Conservation (phyloP, 208 protist species). For the Leishmania tropica region DNA sequence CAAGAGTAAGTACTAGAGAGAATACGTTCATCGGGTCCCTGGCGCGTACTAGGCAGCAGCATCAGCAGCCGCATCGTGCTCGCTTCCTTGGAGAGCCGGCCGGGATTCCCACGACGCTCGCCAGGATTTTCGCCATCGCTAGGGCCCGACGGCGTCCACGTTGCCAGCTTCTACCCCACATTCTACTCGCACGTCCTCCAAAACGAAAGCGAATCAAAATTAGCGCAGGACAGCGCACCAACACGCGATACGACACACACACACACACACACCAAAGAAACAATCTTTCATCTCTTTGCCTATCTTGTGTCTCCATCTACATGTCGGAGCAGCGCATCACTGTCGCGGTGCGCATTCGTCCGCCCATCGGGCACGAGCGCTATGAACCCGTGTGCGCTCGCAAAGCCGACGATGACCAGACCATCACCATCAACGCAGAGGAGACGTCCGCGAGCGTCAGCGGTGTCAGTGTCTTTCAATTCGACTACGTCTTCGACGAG, state of each 20-base stretch:
- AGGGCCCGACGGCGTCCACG: background rate
- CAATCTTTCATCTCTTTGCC: background rate
- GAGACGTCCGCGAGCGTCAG: slow-evolving; percentile 43
- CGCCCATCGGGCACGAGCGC: slow-evolving; percentile 65
- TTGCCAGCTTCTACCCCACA: background rate
- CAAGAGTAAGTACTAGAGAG: background rate
- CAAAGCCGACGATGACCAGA: slow-evolving; percentile 75
- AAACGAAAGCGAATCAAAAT: background rate
- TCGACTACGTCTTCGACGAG: slow-evolving; percentile 89
- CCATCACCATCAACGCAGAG: slow-evolving; percentile 71
- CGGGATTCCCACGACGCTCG: background rate
- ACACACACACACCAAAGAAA: background rate
- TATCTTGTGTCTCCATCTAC: background rate
- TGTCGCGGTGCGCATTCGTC: slow-evolving; percentile 85
- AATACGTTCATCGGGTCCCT: background rate
- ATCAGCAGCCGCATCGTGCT: background rate
- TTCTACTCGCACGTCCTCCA: background rate
- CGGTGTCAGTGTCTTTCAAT: slow-evolving; percentile 58
- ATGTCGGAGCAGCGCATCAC: slow-evolving; percentile 79
- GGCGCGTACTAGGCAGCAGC: background rate
- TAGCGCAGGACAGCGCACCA: background rate
- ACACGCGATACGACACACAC: background rate
- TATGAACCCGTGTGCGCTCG: slow-evolving; percentile 73
- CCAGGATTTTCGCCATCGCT: background rate
- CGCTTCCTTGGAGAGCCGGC: background rate